These are phyloP conservation scores for Isochrysis galbana DNA, from an alignment of 78 protist species.

Conservation along the genomic window DNA sequence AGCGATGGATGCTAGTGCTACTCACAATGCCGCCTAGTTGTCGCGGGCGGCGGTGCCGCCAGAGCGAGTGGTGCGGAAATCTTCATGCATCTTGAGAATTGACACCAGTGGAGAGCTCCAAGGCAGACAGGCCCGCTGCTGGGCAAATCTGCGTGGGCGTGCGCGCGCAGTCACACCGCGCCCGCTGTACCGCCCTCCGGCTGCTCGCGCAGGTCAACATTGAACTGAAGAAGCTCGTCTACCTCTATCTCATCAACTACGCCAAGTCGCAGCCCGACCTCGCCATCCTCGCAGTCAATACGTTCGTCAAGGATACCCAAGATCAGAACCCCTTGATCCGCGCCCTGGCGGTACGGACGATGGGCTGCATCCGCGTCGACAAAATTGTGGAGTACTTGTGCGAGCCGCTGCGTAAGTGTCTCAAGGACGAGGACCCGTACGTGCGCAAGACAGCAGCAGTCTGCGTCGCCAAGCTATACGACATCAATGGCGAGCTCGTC, in stretches of 20 bases:
- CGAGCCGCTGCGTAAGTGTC: slow-evolving; percentile 72
- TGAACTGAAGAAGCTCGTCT: slow-evolving; percentile 98
- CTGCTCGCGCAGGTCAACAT: slow-evolving; percentile 60
- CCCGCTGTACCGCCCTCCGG: no score
- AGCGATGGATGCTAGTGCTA: neutral
- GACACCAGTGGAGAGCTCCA: no score
- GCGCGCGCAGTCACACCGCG: no score
- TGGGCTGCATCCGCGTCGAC: slow-evolving; percentile 98
- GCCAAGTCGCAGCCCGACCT: slow-evolving; percentile 96
- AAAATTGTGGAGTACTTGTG: slow-evolving; percentile 68
- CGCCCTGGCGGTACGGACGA: slow-evolving; percentile 98
- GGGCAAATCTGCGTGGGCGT: no score
- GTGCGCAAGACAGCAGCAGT: slow-evolving; percentile 98
- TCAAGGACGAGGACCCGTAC: slow-evolving; percentile 87
- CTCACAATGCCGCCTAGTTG: neutral
- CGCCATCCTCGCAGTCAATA: slow-evolving; percentile 97
- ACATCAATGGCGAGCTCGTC: slow-evolving; percentile 85
- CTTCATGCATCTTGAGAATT: no score
- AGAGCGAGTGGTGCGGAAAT: no score
- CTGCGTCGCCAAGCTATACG: slow-evolving; percentile 96
- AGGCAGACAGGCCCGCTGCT: no score
- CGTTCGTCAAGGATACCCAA: slow-evolving; percentile 82
- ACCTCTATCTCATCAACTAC: slow-evolving; percentile 97
- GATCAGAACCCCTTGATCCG: slow-evolving; percentile 95
- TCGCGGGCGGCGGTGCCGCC: no score